A percentile compares a stretch with the other conserved stretches of the same genome.
Evolutionary conservation across 495 filamentous ascomycete species (phyloP).

Genomic region (Sabuloglossum arenarium): DNA sequence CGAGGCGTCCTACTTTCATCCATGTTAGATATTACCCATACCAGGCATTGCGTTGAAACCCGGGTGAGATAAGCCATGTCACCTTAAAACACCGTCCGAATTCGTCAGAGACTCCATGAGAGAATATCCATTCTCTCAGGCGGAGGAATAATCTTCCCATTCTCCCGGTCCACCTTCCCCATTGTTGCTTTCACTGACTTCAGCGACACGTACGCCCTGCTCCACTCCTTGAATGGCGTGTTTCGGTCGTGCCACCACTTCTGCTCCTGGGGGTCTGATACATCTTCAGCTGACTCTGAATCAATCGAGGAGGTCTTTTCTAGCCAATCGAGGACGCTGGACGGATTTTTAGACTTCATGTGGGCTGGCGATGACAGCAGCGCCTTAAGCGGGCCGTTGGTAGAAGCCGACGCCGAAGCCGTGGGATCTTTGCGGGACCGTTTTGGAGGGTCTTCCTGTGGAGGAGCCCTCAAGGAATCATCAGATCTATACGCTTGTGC

Average conservation of each 20-base stretch:
- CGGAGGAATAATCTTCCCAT: background rate
- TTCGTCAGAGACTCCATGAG: background rate
- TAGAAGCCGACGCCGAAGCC: background rate
- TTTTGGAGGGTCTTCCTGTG: background rate
- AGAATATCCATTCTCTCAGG: background rate
- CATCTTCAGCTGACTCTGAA: background rate
- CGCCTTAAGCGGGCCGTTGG: background rate
- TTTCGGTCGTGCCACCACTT: conserved; percentile 3
- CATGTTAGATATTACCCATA: too few relatives aligned
- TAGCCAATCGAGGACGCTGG: background rate
- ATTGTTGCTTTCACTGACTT: conserved; percentile 3
- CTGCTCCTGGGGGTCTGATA: background rate
- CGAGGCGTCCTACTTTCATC: too few relatives aligned
- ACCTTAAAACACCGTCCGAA: background rate
- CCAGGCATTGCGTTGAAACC: too few relatives aligned
- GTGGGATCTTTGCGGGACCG: background rate
- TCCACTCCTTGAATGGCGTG: conserved; percentile 3
- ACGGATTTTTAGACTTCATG: background rate
- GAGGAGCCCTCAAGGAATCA: background rate
- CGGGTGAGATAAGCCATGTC: background rate
- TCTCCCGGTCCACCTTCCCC: background rate
- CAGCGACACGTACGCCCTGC: background rate
- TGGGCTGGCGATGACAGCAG: background rate
- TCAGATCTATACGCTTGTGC: background rate
- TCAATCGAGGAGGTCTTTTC: background rate